A percentile compares a stretch with the other conserved stretches of the same genome.
Evolutionary conservation across 352 stramenopile genomes (phyloP).

Genomic region (Phytophthora cajani): DNA sequence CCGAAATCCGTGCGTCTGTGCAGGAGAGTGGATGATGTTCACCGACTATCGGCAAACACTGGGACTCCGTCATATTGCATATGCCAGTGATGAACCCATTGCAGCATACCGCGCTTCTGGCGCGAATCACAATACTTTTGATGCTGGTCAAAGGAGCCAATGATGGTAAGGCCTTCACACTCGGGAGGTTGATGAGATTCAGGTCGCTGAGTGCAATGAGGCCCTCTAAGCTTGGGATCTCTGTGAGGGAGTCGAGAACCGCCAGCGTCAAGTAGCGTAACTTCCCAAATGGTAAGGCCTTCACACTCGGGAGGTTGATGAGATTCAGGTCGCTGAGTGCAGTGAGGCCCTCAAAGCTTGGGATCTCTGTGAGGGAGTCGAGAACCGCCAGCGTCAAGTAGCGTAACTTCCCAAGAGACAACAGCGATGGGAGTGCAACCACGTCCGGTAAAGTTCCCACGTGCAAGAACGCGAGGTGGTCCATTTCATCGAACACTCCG

Average conservation of each 20-base stretch:
- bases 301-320: conserved; percentile 18
- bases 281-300: conserved; percentile 26
- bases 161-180: conserved; percentile 15
- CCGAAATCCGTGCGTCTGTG: conserved; percentile 6
- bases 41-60: conserved; percentile 22
- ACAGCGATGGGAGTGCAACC: conserved; percentile 39
- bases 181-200: conserved; percentile 20
- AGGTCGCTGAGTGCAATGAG: conserved; percentile 20
- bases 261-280: conserved; percentile 49
- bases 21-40: conserved; percentile 23
- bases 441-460: conserved; percentile 43
- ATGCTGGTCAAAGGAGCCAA: conserved; percentile 12
- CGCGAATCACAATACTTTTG: conserved; percentile 17
- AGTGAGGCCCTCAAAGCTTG: conserved; percentile 34
- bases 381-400: conserved; percentile 42
- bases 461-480: conserved; percentile 49
- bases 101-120: conserved; percentile 33
- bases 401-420: conserved; percentile 38
- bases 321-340: conserved; percentile 21
- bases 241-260: conserved; percentile 20
- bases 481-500: conserved; percentile 47
- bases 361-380: conserved; percentile 30
- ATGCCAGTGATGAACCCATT: conserved; percentile 28
- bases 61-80: conserved; percentile 25
- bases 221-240: conserved; percentile 40